Evolutionary conservation across 305 asterid species (phyloP).

Genomic region (Euphrasia arctica): DNA sequence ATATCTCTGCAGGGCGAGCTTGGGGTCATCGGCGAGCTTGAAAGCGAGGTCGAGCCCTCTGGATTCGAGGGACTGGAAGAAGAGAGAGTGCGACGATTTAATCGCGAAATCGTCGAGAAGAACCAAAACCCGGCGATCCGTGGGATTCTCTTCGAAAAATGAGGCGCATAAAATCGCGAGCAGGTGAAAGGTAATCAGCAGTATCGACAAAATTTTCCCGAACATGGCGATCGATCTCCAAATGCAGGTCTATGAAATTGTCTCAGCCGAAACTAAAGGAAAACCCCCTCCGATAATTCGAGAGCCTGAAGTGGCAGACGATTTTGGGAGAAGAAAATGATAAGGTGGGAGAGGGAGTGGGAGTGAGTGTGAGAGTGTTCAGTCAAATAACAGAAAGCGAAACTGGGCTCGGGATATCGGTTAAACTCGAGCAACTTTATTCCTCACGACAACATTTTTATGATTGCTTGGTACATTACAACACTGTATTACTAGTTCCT

Average conservation of each 20-base stretch:
- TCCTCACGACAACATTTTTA: too few relatives aligned
- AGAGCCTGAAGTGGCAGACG: not conserved
- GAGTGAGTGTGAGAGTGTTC: too few relatives aligned
- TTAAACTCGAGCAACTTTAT: too few relatives aligned
- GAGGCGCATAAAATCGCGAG: conserved; percentile 39
- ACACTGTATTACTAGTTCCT: too few relatives aligned
- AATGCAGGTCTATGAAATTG: conserved; percentile 12
- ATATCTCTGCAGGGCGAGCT: conserved; percentile 65
- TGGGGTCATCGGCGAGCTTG: conserved; percentile 77
- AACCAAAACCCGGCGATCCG: conserved; percentile 66
- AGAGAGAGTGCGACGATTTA: conserved; percentile 70
- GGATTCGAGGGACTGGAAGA: conserved; percentile 50
- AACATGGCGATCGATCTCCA: conserved; percentile 32
- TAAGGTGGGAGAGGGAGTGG: too few relatives aligned
- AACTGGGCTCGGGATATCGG: too few relatives aligned
- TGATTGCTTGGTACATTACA: too few relatives aligned
- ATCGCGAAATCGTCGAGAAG: conserved; percentile 65
- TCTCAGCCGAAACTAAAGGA: not conserved
- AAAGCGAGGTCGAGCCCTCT: conserved; percentile 65
- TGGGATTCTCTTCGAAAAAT: conserved; percentile 65
- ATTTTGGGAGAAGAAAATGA: not conserved
- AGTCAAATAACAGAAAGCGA: too few relatives aligned
- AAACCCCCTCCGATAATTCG: not conserved
- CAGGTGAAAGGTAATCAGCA: conserved; percentile 25
- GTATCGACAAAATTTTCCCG: conserved; percentile 5